These are phyloP conservation scores for Venturia asperata DNA, from an alignment of 2,329 filamentous ascomycete species.

Conservation along the genomic window DNA sequence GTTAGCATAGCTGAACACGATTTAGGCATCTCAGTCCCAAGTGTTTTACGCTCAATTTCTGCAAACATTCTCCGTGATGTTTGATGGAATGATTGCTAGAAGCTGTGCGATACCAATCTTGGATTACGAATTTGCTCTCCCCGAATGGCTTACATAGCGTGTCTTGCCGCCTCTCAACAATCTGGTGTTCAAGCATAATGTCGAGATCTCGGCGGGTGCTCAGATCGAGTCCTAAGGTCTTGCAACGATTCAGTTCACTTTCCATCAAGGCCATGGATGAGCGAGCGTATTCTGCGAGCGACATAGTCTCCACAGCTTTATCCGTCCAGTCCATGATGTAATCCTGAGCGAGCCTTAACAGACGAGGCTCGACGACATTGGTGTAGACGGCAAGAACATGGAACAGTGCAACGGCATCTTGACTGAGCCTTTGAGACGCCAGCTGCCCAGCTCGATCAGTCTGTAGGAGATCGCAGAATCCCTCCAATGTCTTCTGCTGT, in stretches of 20 bases:
- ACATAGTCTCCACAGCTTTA: conserved; percentile 51
- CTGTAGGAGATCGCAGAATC: conserved; percentile 69
- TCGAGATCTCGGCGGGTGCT: conserved; percentile 74
- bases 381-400: conserved; percentile 78
- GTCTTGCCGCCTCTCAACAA: conserved; percentile 61
- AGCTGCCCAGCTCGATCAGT: conserved; percentile 57
- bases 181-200: conserved; percentile 60
- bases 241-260: conserved; percentile 67
- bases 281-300: conserved; percentile 57
- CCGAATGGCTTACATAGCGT: conserved; percentile 28
- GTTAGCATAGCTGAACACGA: not conserved
- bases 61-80: not conserved
- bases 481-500: conserved; percentile 51
- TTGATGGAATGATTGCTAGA: not conserved
- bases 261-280: conserved; percentile 62
- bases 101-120: not conserved
- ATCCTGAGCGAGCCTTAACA: conserved; percentile 58
- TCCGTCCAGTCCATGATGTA: conserved; percentile 68
- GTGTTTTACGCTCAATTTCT: not conserved
- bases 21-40: conserved; percentile 32
- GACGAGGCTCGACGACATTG: conserved; percentile 68
- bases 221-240: conserved; percentile 67
- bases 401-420: conserved; percentile 67
- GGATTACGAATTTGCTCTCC: not conserved
- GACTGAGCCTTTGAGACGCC: conserved; percentile 32